Base-by-base conservation (phyloP, 768 basidiomycete genomes). In the Dendrothele bispora region DNA sequence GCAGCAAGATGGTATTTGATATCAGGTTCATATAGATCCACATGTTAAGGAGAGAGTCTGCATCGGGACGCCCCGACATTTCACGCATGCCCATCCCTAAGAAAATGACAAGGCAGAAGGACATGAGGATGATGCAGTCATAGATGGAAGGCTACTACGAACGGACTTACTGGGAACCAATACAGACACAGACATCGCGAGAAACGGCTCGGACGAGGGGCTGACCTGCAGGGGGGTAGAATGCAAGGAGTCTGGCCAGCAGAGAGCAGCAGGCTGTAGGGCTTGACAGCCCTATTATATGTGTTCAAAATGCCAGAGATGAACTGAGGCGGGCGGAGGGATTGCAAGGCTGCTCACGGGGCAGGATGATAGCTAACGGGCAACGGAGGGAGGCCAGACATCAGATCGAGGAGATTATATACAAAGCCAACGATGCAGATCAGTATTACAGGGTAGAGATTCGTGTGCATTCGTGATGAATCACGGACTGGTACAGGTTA, bases 1-100 rank as follows among this genome's bases (percentile, higher is more conserved):
- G 71, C 11, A 77, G 63, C 14, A 75, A 56, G 41, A 78, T 60
- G 43, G 72, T 73, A 61, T 77, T 71, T 44, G 69, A 65, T 52
- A 77, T 59, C 24, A 78, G 67, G 43, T 77, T 71, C 54, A 76
- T 69, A 55, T 69, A 70, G 20, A 74, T 69, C 69, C 70, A 78
- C 26, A 66, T 52, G 24, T 65, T 55, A 24, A 75, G 60, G 40
- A 70, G 58, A 18, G 60, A 48, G 25, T 55, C 52, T 22, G 61
- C 64, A 38, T 45, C 40, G n/a, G n/a, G n/a, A n/a, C n/a, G n/a
- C n/a, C n/a, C n/a, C n/a, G n/a, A n/a, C n/a, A n/a, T n/a, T n/a
- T 46, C 24, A 57, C 51, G 35, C 54, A 47, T 28, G 59, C 53
- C 34, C 62, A 64, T 66, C 39, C 34, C 24, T 29, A 37, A 10